Evolutionary conservation across 2,329 filamentous ascomycete species (phyloP), one percentile per base, ranked within the genome.

Genomic region (Sarocladiaceae sp.): DNA sequence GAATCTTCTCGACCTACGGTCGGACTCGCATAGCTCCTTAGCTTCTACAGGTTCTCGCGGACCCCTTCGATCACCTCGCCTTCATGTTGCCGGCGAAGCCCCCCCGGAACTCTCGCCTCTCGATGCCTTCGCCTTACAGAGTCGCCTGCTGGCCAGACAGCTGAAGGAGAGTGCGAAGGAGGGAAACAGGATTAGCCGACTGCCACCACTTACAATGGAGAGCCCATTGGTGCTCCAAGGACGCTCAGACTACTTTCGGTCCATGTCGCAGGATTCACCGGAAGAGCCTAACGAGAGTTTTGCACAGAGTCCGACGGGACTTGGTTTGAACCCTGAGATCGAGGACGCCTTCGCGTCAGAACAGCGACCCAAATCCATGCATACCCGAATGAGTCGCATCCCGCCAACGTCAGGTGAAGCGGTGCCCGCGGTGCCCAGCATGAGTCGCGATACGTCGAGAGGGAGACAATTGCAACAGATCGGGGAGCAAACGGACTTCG

Each of bases 61-160:
- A 45, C 75, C 78, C n/a, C 64, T 83, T 26, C 72, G 74, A 51
- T 89, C 85, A n/a, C 85, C 85, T 33, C 82, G 85, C 49, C 69
- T 88, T 47, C 84, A 89, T 62, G 74, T 86, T 46, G 84, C 85
- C 46, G 87, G 87, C 49, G 86, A 91, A 55, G 77, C 85, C 1
- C 91, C 93, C 16, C 93, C 93, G 4, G 86, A 93, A 43, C 74
- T 97, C 46, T 97, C 93, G 6, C 93, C 93, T 10, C 77, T 98
- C 51, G 93, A 98, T 73, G 91, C 91, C 39, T 94, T 98, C 60
- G 91, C 91, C 18, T 76, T 91, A 50, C 91, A 97, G 60, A 94
- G 90, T 55, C 83, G 91, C 47, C 69, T 94, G 55, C 76, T 98
- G 43, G 89, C 89, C 31, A 86, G 81, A 65, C 85, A 95, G 64